Base-by-base conservation (phyloP, 2,329 filamentous ascomycete species). In the Cladorrhinum sp. region DNA sequence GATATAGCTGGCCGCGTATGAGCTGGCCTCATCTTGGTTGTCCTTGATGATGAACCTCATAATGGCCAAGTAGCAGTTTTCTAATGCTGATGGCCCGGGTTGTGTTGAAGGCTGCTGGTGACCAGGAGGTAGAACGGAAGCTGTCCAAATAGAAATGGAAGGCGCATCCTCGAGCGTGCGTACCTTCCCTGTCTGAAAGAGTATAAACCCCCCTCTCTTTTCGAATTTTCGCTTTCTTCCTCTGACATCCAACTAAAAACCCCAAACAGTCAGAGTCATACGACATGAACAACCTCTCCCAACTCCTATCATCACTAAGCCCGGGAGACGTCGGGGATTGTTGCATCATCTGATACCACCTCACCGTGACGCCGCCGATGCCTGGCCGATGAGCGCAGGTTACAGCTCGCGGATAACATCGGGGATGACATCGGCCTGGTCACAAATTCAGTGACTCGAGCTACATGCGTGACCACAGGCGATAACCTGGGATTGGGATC, bases 41-140 rank as follows among this genome's bases (percentile, higher is more conserved):
- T 90, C 84, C 71, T 87, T 81, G 69, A 91, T 86, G 73, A 91
- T 90, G 68, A 91, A 84, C 76, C 88, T 84, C 89, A 89, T 91
- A 62, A 62, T 71, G 68, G 51, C 23, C 21, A 16, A 16, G 61
- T 24, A 49, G 24, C 16, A 26, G 60, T 16, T 16, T 4, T 10
- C 26, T 33, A 21, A 10, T 57, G 20, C 8, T 36, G 33, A 3
- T 36, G 12, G 7, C 9, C 4, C 26, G 4, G 26, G 26, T 28
- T 9, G 26, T 28, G 26, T 4, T 28, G 26, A 28, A 28, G 26
- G 9, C 26, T 28, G n/a, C n/a, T n/a, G n/a, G n/a, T n/a, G n/a
- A n/a, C n/a, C 26, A 28, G 26, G 26, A 5, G 9, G 26, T 28
- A 28, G 26, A 9, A 28, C 9, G 26, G 26, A 9, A 28, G 26